Percentiles rank a stretch among this genome's conserved stretches.
phyloP scores from a whole-genome alignment of 2,329 filamentous ascomycete genomes.

The Coniochaeta sp. region DNA sequence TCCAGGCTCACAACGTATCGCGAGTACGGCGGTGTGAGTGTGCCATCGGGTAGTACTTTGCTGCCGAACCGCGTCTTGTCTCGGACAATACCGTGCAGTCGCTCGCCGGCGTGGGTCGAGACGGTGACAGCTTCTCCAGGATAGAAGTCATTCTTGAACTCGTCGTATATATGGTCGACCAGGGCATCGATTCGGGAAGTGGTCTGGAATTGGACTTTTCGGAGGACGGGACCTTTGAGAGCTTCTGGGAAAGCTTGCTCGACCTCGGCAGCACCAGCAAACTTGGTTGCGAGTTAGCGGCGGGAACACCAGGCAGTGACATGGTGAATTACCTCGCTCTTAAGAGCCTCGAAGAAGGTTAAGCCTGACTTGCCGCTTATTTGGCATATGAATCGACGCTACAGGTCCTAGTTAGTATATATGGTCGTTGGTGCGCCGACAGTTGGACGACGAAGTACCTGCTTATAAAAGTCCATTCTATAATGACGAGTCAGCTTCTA shows the following conservation, averaged over 20 bases:
- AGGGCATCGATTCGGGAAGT: slow-evolving; percentile 82
- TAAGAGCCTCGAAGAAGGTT: slow-evolving; percentile 85
- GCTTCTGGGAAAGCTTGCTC: slow-evolving; percentile 88
- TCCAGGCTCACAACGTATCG: slow-evolving; percentile 75
- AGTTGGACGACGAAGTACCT: slow-evolving; percentile 42
- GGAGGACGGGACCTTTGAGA: slow-evolving; percentile 82
- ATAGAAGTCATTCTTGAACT: slow-evolving; percentile 87
- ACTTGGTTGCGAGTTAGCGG: slow-evolving; percentile 32
- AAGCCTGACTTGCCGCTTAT: slow-evolving; percentile 89
- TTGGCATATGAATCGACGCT: slow-evolving; percentile 90
- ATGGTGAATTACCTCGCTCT: slow-evolving; percentile 66
- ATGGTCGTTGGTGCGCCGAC: not conserved
- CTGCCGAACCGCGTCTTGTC: slow-evolving; percentile 76
- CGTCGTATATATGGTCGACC: slow-evolving; percentile 60
- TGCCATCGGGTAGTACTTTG: slow-evolving; percentile 58
- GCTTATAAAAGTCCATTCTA: slow-evolving; percentile 89
- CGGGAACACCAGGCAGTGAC: not conserved
- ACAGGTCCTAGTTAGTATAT: slow-evolving; percentile 9
- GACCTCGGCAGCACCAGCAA: slow-evolving; percentile 76
- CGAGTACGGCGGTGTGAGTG: slow-evolving; percentile 61
- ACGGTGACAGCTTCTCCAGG: slow-evolving; percentile 80
- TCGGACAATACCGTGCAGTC: slow-evolving; percentile 66
- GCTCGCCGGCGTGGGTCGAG: slow-evolving; percentile 59
- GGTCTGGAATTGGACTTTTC: slow-evolving; percentile 85
- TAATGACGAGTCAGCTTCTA: slow-evolving; percentile 21